Base-by-base conservation (phyloP, 1,139 yeast genomes). In the Suhomyces bribrorum region DNA sequence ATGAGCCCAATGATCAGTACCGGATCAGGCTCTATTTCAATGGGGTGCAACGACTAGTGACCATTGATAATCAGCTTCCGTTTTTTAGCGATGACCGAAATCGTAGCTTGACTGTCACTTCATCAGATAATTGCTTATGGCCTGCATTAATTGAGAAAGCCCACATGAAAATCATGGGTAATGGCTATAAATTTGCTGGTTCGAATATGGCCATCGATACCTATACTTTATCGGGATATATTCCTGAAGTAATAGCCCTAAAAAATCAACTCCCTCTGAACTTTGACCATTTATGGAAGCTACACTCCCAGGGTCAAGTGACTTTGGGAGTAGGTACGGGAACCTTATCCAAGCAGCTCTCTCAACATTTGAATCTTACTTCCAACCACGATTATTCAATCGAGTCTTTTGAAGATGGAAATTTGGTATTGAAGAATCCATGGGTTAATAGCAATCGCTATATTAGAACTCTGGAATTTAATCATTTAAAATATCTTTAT, bases 171-270 rank as follows among this genome's bases (percentile, higher is more conserved):
- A 59, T 83, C 0, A 66, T 74, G 64, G 84, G 85, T 1, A 56
- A 66, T 14, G 84, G 86, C 3, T 85, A 85, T 52, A 62, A 69
- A n/a, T 78, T 80, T 38, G 56, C 57, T 5, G 97, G 97, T 0
- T 87, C 96, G 0, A 87, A 88, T 55, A 79, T 86, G 56, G 86
- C 88, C 1, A 66, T 75, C n/a, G 96, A 86, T 51, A 76, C 86
- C 0, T 86, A 64, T 49, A 62, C 79, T 34, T 49, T 88, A 6
- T 69, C 81, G 4, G 89, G 90, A 0, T 88, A 87, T 84, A 56
- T 83, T 3, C 96, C 96, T 0, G 89, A 86, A 46, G 77, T 79
- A 26, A 49, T 75, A 1, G 50, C 67, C 5, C 53, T 43, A 39
- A 52, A 53, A 31, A 60, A 61, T 44, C 41, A 52, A 32, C 34